A percentile compares a stretch with the other conserved stretches of the same genome.
These are phyloP conservation scores for Septoria linicola DNA, from an alignment of 2,329 filamentous ascomycete genomes.

Conservation along the genomic window DNA sequence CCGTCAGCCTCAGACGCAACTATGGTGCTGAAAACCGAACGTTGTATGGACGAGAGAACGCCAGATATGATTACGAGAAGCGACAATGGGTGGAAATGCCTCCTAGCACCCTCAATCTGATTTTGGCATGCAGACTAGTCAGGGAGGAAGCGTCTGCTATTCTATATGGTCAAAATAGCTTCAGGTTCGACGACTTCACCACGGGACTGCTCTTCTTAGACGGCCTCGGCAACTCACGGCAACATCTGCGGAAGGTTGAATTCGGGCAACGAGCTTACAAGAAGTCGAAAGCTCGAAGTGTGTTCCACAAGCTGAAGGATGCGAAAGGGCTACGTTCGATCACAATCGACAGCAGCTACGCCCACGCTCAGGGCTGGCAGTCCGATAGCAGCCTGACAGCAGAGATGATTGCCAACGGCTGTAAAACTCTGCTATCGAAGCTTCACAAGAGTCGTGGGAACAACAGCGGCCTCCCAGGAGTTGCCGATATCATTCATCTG, in stretches of 20 bases:
- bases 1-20: neutral
- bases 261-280: neutral
- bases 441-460: neutral
- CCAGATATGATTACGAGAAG: neutral
- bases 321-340: constrained; percentile 6
- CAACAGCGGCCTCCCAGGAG: neutral
- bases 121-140: constrained; percentile 13
- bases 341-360: too few species aligned
- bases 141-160: constrained; percentile 3
- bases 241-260: neutral
- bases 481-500: neutral
- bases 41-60: neutral
- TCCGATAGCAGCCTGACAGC: neutral
- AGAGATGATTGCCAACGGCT: neutral
- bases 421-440: constrained; percentile 1
- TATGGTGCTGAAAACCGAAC: neutral
- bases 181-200: neutral
- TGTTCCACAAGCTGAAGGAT: constrained; percentile 14
- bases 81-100: too few species aligned
- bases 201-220: constrained; percentile 3
- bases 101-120: constrained; percentile 2
- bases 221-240: constrained; percentile 10
- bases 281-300: neutral
- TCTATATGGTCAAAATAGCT: constrained; percentile 8
- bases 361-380: too few species aligned